A percentile compares a stretch with the other conserved stretches of the same genome.
Evolutionary conservation across 768 basidiomycete species (phyloP).

Genomic region (Pholiota molesta): DNA sequence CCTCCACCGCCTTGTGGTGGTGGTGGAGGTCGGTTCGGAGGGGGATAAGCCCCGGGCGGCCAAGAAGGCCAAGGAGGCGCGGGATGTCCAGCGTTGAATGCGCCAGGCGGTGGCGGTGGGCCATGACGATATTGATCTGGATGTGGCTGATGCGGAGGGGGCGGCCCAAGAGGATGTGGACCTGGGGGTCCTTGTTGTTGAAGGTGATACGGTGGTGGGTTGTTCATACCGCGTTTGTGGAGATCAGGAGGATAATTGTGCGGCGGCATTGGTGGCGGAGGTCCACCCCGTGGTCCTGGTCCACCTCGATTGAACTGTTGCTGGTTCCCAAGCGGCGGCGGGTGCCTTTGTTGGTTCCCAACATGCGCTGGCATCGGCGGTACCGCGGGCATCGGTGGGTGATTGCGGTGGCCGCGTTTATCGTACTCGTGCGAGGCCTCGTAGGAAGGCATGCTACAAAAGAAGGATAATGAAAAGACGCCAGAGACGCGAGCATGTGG

Average conservation of each 20-base stretch:
- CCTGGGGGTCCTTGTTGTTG: conserved; percentile 16
- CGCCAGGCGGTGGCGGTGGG: conserved; percentile 1
- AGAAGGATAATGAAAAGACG: background rate
- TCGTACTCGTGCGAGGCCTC: conserved; percentile 87
- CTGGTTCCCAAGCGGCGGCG: conserved; percentile 16
- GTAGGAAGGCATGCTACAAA: conserved; percentile 66
- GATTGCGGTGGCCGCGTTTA: conserved; percentile 64
- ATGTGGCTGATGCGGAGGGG: conserved; percentile 5
- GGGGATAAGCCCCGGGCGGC: background rate
- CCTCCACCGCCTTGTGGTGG: background rate
- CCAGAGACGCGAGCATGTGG: background rate
- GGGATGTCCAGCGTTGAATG: background rate
- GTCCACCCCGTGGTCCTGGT: background rate
- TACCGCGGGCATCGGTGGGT: conserved; percentile 32
- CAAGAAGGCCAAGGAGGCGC: background rate
- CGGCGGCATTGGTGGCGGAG: background rate
- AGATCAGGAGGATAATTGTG: background rate
- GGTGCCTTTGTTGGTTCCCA: conserved; percentile 21
- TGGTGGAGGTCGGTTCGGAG: background rate
- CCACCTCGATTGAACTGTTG: conserved; percentile 34
- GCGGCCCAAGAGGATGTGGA: conserved; percentile 3
- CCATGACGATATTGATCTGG: conserved; percentile 12
- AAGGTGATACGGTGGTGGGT: background rate
- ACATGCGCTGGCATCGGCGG: conserved; percentile 28
- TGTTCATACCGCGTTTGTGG: conserved; percentile 3